Evolutionary conservation across 2,329 filamentous ascomycete genomes (phyloP).

Genomic region (Nemania sp.): DNA sequence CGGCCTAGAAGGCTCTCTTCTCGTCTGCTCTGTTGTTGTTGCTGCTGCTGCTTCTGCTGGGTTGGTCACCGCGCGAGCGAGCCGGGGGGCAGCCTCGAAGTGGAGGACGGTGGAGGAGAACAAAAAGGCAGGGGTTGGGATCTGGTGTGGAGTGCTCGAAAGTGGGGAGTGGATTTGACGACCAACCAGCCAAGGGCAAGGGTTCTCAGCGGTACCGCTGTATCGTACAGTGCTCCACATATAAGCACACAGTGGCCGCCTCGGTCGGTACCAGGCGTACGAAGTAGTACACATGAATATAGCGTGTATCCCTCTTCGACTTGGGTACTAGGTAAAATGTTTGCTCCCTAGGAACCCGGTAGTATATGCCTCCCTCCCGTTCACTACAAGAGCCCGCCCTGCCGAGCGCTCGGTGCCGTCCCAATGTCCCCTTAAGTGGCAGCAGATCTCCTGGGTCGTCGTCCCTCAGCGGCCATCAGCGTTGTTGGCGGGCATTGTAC

Average conservation of each 20-base stretch:
- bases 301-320: no score
- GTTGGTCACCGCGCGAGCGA: constrained; percentile 12
- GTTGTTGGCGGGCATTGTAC: constrained; percentile 26
- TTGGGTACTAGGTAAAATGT: no score
- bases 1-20: constrained; percentile 3
- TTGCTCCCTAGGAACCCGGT: no score
- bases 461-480: constrained; percentile 28
- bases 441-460: constrained; percentile 2
- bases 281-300: no score
- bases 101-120: constrained; percentile 30
- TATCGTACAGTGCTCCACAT: neutral
- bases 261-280: no score
- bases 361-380: no score
- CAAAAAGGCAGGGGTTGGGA: constrained; percentile 23
- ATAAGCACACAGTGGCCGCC: neutral
- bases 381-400: neutral
- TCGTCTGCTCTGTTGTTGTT: neutral
- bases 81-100: constrained; percentile 11
- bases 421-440: constrained; percentile 8
- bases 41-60: neutral
- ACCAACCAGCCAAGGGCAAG: constrained; percentile 6
- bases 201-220: constrained; percentile 1
- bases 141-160: constrained; percentile 20
- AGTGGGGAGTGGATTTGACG: constrained; percentile 18
- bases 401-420: neutral